Evolutionary conservation across 2,329 filamentous ascomycete genomes (phyloP), one percentile per base, ranked within the genome.

Genomic region (Bertia moriformis): DNA sequence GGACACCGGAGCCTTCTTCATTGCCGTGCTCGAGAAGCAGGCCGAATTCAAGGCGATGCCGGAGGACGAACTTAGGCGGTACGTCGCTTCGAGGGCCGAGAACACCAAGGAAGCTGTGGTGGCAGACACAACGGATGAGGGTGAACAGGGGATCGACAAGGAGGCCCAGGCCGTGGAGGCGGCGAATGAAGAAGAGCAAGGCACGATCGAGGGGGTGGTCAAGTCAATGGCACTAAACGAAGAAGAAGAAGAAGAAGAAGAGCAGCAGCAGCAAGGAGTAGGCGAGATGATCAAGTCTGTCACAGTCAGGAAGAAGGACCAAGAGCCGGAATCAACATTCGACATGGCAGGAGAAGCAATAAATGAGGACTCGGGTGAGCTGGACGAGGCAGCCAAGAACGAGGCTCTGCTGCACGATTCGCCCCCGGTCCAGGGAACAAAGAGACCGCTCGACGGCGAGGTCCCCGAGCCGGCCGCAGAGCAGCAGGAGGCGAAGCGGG

Each of bases 1-100:
- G 60, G 87, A 98, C 50, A 98, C 91, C 3, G 91, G 91, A 41
- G 89, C 82, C 17, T 98, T 98, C 69, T 98, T 98, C 64, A 95
- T 98, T 54, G 82, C 86, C 1, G 88, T 95, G 0, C 63, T 98
- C 14, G 83, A 95, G 65, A 98, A 98, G 69, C 79, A 80, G 55
- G 72, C 75, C 18, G 91, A 95, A 47, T 87, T 93, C 56, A 82
- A 73, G 55, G 81, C 78, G 4, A 83, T 72, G 57, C 78, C 78
- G 17, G 83, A 91, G 58, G 69, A 71, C 3, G 65, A 69, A 41
- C 54, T 60, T 40, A 72, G 70, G 51, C 7, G 42, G n/a, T n/a
- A 7, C 7, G n/a, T 27, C 7, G 22, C 22, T 10, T n/a, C 22
- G 22, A 27, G 22, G 22, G 22, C 22, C 22, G 22, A 7, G 22